Percentiles rank a stretch among this genome's conserved stretches.
These are phyloP conservation scores for Arabis hirsuta DNA, from an alignment of 345 rosid species.

Conservation along the genomic window DNA sequence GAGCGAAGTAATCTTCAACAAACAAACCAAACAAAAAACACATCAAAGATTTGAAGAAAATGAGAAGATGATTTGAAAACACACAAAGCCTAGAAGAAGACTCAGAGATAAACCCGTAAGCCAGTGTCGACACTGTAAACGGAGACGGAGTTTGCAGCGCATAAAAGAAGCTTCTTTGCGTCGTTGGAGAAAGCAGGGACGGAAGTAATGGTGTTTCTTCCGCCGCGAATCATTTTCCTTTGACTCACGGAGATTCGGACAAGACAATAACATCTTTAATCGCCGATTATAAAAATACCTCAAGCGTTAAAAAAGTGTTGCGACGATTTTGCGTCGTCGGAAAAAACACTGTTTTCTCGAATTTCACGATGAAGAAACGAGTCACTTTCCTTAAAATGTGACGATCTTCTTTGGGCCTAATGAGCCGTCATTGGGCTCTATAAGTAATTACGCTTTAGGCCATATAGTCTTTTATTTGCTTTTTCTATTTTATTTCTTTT, in stretches of 20 bases:
- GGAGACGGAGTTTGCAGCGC: conserved; percentile 65
- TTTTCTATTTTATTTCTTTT: too few relatives aligned
- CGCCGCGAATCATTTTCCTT: conserved; percentile 67
- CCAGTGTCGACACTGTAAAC: conserved; percentile 74
- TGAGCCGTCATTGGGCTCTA: too few relatives aligned
- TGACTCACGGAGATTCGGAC: neutral
- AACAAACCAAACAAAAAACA: too few relatives aligned
- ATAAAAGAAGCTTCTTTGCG: conserved; percentile 72
- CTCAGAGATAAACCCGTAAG: conserved; percentile 52
- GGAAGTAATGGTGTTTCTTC: conserved; percentile 65
- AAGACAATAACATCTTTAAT: neutral
- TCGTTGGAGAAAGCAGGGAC: conserved; percentile 85
- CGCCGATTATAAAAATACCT: neutral
- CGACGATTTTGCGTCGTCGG: conserved; percentile 1
- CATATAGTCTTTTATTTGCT: too few relatives aligned
- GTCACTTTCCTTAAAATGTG: too few relatives aligned
- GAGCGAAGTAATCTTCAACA: conserved; percentile 54
- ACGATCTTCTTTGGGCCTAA: too few relatives aligned
- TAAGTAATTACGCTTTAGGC: too few relatives aligned
- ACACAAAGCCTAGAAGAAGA: neutral
- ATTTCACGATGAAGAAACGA: too few relatives aligned
- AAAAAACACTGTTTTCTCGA: too few relatives aligned
- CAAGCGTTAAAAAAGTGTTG: too few relatives aligned
- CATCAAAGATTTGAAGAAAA: neutral
- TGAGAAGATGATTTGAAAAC: neutral